Base-by-base conservation (phyloP, 78 protist genomes). In the slime mould (Dictyostelium discoideum) region DNA sequence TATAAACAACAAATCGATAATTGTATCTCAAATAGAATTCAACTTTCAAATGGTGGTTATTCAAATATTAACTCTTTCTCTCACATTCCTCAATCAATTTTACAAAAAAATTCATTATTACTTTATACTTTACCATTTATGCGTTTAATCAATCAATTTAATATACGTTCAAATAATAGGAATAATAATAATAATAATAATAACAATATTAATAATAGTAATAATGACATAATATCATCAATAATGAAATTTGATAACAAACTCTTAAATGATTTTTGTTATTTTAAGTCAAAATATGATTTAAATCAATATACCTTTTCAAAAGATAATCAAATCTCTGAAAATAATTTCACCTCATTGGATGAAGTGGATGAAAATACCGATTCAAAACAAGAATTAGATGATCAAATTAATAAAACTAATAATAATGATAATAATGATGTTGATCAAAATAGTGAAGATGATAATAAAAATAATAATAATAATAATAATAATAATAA, bases 401-500 rank as follows among this genome's bases (percentile, higher is more conserved):
- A 60, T 72, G 44, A 54, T 63, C 8, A 54, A 37, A 67, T 18
- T n/a, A 80, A 46, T 26, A 57, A 32, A 7, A 80, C 8, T 24
- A 80, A 39, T 13, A 32, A 46, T 16, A 63, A 44, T 13, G 22
- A 60, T 72, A 37, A 40, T 24, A 14, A 80, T 20, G 40, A n/a
- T n/a, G n/a, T n/a, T n/a, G n/a, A 74, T 1, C 29, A 74, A 5
- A 72, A 76, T 22, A 54, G 29, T 54, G 13, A 1, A 13, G 20
- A 74, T 46, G 50, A 80, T 40, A 79, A 87, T 79, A 63, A 40
- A 22, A 65, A 79, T 48, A 24, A 39, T 20, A 72, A 81, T 40
- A 82, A 82, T 72, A 81, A 81, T 67, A 69, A 48, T 26, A 87
- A 79, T 57, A 63, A 39, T 89, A 22, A 77, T 37, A 18, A 24